phyloP scores from a whole-genome alignment of 2,329 filamentous ascomycete species.

The Alternaria arborescens region DNA sequence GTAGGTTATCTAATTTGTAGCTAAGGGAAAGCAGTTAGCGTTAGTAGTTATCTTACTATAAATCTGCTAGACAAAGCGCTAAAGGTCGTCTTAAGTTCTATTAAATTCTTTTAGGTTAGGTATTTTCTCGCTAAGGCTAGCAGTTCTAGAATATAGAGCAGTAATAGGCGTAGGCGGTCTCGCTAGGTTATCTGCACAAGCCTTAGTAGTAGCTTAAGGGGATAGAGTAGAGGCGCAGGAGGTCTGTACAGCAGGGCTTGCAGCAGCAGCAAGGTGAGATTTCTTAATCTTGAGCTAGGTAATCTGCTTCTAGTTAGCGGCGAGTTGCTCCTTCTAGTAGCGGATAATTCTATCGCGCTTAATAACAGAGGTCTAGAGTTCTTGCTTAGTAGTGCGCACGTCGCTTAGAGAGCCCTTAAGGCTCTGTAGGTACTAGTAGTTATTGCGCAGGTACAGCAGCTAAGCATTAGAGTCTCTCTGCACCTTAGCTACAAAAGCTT shows the following conservation, averaged over 20 bases:
- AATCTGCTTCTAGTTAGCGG: constrained; percentile 2
- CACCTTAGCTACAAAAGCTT: too few relatives aligned
- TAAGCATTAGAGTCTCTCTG: neutral
- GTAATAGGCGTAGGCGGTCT: constrained; percentile 1
- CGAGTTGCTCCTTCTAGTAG: neutral
- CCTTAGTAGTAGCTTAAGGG: neutral
- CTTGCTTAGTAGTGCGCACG: too few relatives aligned
- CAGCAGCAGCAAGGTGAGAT: neutral
- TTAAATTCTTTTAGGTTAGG: constrained; percentile 4
- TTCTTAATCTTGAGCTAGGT: constrained; percentile 1
- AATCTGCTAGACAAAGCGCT: constrained; percentile 1
- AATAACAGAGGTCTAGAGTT: neutral
- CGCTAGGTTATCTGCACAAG: neutral
- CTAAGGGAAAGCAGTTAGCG: neutral
- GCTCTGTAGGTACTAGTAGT: too few relatives aligned
- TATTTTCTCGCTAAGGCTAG: constrained; percentile 5
- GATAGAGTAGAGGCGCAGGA: neutral
- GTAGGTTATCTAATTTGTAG: neutral
- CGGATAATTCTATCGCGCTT: neutral
- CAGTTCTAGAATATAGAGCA: neutral
- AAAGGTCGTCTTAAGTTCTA: neutral
- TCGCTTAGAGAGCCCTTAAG: too few relatives aligned
- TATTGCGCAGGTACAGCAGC: too few relatives aligned
- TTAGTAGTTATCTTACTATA: neutral
- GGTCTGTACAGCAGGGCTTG: neutral